phyloP scores from a whole-genome alignment of 2,329 filamentous ascomycete species.

The Colletotrichum acutatum region DNA sequence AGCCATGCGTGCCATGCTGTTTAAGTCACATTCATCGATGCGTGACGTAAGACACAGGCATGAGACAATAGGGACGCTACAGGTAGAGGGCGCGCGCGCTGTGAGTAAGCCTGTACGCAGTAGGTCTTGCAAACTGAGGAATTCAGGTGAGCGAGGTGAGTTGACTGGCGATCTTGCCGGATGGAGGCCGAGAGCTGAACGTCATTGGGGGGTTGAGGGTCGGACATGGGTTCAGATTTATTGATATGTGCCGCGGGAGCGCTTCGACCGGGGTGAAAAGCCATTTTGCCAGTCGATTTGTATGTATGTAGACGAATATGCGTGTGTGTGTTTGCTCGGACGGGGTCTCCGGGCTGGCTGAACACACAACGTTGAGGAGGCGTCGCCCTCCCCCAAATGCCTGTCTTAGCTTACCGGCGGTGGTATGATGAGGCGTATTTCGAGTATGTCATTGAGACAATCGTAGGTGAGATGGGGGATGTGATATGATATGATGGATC shows the following conservation, averaged over 20 bases:
- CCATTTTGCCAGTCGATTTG: not conserved
- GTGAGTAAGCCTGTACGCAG: not conserved
- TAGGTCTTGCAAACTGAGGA: constrained; percentile 13
- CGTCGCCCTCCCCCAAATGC: not conserved
- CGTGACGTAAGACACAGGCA: constrained; percentile 7
- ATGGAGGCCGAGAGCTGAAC: not conserved
- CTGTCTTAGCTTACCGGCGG: constrained; percentile 1
- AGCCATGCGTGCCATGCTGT: not conserved
- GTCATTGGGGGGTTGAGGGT: not conserved
- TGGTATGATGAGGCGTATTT: not conserved
- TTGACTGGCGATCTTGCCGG: not conserved
- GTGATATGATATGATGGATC: not conserved
- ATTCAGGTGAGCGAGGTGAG: constrained; percentile 6
- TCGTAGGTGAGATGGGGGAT: not conserved
- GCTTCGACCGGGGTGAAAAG: not conserved
- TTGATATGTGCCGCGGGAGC: constrained; percentile 20
- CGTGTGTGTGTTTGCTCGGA: not conserved
- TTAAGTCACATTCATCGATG: not conserved
- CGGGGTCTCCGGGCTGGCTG: not conserved
- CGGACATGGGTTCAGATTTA: constrained; percentile 27
- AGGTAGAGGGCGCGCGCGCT: not conserved
- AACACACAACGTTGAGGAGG: constrained; percentile 15
- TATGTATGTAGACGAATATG: not conserved
- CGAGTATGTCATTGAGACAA: not conserved
- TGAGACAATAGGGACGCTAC: not conserved